Evolutionary conservation across 1,284 basidiomycete genomes (phyloP).

Genomic region (Gastroboletus turbinatus): DNA sequence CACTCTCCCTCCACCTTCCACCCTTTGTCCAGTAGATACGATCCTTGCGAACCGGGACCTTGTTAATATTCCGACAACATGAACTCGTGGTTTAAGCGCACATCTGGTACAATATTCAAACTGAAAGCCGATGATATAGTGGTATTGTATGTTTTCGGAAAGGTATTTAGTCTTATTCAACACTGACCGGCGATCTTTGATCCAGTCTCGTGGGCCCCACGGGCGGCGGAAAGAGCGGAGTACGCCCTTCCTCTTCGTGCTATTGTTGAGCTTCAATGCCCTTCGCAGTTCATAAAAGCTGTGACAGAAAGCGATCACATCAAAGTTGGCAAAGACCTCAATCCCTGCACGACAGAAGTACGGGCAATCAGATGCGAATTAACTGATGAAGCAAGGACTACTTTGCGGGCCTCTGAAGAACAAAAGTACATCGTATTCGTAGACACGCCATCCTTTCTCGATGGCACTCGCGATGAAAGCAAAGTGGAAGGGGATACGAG

Average conservation of each 20-base stretch:
- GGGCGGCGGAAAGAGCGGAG: constrained; percentile 18
- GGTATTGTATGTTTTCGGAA: constrained; percentile 18
- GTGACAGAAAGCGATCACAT: background rate
- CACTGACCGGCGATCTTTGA: constrained; percentile 5
- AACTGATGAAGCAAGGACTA: background rate
- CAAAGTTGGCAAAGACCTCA: background rate
- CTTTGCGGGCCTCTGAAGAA: background rate
- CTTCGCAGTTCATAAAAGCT: constrained; percentile 13
- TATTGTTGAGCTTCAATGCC: background rate
- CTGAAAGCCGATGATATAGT: constrained; percentile 17
- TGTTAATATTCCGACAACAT: background rate
- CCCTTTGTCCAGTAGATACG: background rate
- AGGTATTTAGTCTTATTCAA: background rate
- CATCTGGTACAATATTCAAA: background rate
- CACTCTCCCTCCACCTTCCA: background rate
- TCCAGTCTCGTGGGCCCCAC: constrained; percentile 24
- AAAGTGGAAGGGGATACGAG: background rate
- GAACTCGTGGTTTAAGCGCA: background rate
- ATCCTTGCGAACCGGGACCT: background rate
- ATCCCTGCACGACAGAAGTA: background rate
- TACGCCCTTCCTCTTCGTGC: constrained; percentile 2
- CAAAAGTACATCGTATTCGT: constrained; percentile 21
- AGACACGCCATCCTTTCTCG: constrained; percentile 20
- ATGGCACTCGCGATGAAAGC: background rate
- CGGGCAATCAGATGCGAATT: constrained; percentile 17